A percentile compares a stretch with the other conserved stretches of the same genome.
phyloP scores from a whole-genome alignment of 2,329 filamentous ascomycete species.

The Pseudogymnoascus verrucosus region DNA sequence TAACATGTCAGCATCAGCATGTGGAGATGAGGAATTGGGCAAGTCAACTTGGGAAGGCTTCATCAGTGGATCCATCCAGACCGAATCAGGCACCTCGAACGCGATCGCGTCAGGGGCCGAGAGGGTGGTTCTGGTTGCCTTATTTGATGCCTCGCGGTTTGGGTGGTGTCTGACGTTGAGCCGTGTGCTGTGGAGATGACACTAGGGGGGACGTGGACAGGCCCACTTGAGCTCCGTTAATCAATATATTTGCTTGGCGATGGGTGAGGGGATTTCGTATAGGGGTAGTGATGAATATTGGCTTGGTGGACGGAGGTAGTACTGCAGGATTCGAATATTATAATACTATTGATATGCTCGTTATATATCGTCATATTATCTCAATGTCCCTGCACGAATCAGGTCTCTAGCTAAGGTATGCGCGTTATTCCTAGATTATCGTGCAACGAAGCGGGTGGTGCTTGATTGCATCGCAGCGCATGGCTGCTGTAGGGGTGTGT shows the following conservation, averaged over 20 bases:
- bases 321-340: not conserved
- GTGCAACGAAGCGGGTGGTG: not conserved
- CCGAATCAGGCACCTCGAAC: not conserved
- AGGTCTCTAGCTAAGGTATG: not conserved
- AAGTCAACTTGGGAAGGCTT: not conserved
- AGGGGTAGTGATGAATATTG: not conserved
- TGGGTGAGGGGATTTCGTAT: not conserved
- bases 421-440: not conserved
- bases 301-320: not conserved
- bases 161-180: not conserved
- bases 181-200: not conserved
- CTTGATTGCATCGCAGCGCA: not conserved
- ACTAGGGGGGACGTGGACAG: not conserved
- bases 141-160: not conserved
- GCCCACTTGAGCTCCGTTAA: conserved; percentile 1
- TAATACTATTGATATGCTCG: not conserved
- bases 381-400: not conserved
- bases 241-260: conserved; percentile 6
- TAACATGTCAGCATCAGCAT: too few species aligned
- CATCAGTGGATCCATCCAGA: not conserved
- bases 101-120: not conserved
- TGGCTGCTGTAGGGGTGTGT: not conserved
- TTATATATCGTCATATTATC: not conserved
- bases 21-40: too few species aligned
- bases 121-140: not conserved